phyloP scores from a whole-genome alignment of 352 stramenopile genomes.

The Aphanomyces invadans region DNA sequence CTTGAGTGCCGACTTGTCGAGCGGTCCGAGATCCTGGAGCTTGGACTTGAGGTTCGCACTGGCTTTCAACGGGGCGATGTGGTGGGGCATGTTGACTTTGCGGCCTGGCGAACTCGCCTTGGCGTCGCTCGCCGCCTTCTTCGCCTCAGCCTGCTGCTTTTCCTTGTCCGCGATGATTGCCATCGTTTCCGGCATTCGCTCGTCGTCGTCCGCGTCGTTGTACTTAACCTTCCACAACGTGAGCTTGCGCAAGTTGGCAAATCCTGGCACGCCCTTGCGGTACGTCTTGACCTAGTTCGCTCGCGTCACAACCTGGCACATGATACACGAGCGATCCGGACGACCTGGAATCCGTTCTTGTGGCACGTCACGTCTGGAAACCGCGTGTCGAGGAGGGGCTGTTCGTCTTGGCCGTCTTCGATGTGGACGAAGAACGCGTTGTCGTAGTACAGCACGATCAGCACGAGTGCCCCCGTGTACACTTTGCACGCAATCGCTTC shows the following conservation, averaged over 20 bases:
- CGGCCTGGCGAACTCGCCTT: conserved; percentile 42
- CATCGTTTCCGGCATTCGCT: conserved; percentile 20
- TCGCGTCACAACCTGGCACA: too few relatives aligned
- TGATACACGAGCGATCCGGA: too few relatives aligned
- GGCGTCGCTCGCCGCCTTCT: conserved; percentile 28
- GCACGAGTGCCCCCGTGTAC: conserved; percentile 86
- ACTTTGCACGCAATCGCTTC: conserved; percentile 92
- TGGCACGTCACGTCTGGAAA: conserved; percentile 91
- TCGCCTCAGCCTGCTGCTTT: not conserved
- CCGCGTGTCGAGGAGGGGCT: conserved; percentile 87
- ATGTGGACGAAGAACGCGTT: conserved; percentile 90
- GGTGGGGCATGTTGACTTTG: conserved; percentile 69
- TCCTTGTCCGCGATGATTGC: conserved; percentile 1
- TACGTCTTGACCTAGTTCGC: conserved; percentile 55
- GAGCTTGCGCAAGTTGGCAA: conserved; percentile 53
- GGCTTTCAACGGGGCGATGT: conserved; percentile 65
- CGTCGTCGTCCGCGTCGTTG: conserved; percentile 32
- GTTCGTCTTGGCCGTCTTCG: conserved; percentile 80
- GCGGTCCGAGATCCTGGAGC: conserved; percentile 47
- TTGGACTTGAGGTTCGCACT: conserved; percentile 33
- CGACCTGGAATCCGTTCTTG: conserved; percentile 76
- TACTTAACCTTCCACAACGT: conserved; percentile 80
- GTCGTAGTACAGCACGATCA: conserved; percentile 90
- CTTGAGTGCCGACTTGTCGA: conserved; percentile 33
- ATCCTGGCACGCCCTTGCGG: conserved; percentile 54